These are phyloP conservation scores for Ogataea polymorpha DNA, from an alignment of 805 yeast species.

Conservation along the genomic window DNA sequence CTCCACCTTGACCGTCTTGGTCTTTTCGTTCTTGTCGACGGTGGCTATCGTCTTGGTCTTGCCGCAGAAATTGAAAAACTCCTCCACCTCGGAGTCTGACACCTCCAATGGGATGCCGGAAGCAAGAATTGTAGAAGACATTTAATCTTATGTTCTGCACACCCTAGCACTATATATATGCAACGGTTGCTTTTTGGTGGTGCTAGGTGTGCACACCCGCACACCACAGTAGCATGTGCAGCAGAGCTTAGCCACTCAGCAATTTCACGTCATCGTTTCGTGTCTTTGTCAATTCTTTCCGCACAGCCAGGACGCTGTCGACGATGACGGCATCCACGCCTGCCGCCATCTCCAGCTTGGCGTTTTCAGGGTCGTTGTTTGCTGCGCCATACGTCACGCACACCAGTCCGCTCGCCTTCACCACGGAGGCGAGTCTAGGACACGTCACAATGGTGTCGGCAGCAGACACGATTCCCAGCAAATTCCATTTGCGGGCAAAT, in stretches of 20 bases:
- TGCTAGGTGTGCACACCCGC: constrained; percentile 5
- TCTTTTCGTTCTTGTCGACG: constrained; percentile 30
- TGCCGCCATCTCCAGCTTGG: constrained; percentile 81
- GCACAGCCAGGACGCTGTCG: constrained; percentile 89
- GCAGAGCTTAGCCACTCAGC: constrained; percentile 7
- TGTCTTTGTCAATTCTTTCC: constrained; percentile 61
- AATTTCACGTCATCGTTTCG: constrained; percentile 10
- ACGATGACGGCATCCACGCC: constrained; percentile 99
- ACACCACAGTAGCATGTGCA: constrained; percentile 3
- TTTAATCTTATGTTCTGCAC: constrained; percentile 7
- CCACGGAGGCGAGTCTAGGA: constrained; percentile 88
- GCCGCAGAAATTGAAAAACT: constrained; percentile 78
- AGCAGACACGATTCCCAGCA: constrained; percentile 88
- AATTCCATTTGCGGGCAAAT: constrained; percentile 86
- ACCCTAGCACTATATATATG: constrained; percentile 1
- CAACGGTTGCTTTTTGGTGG: background rate
- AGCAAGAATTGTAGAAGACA: constrained; percentile 46
- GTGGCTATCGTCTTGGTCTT: constrained; percentile 38
- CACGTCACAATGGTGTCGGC: constrained; percentile 83
- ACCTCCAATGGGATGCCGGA: constrained; percentile 52
- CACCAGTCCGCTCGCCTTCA: constrained; percentile 84
- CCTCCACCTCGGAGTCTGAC: constrained; percentile 48
- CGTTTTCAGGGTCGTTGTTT: constrained; percentile 82
- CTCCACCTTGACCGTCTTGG: constrained; percentile 43
- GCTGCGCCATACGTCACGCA: constrained; percentile 87